Conservation (phyloP, 2,329 filamentous ascomycete genomes). For the Basipetospora chlamydospora region DNA sequence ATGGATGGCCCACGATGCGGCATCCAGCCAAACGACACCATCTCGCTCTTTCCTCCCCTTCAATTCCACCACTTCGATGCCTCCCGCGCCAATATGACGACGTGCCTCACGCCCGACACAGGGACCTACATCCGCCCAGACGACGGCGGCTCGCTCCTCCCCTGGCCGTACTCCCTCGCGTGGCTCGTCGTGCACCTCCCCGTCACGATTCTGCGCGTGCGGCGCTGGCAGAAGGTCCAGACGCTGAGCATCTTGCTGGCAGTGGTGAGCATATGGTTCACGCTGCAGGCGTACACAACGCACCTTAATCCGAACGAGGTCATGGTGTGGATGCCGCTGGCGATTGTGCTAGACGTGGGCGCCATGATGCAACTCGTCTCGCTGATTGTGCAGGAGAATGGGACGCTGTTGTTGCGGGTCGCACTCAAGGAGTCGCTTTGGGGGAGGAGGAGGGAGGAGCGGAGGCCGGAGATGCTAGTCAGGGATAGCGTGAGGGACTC, state of each 20-base stretch:
- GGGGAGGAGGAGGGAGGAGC: neutral
- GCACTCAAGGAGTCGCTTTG: conserved; percentile 4
- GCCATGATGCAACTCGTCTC: conserved; percentile 10
- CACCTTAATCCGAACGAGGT: conserved; percentile 7
- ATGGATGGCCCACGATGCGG: neutral
- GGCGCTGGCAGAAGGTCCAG: conserved; percentile 9
- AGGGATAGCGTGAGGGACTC: no score
- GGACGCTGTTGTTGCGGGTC: conserved; percentile 5
- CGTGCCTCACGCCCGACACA: neutral
- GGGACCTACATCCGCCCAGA: conserved; percentile 7
- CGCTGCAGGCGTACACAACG: conserved; percentile 9
- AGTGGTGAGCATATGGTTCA: conserved; percentile 8
- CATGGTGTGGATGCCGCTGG: conserved; percentile 9
- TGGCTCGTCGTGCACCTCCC: conserved; percentile 10
- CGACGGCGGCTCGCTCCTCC: conserved; percentile 8
- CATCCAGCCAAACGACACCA: neutral
- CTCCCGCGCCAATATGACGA: neutral
- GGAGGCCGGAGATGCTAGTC: neutral
- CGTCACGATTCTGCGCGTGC: conserved; percentile 8
- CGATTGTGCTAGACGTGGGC: conserved; percentile 9
- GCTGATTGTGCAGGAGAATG: conserved; percentile 7
- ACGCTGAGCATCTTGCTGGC: conserved; percentile 9
- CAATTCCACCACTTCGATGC: conserved; percentile 1
- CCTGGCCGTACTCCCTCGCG: conserved; percentile 10
- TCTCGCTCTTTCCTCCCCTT: neutral